phyloP scores from a whole-genome alignment of 352 stramenopile genomes.

The Phytophthora fragariae region DNA sequence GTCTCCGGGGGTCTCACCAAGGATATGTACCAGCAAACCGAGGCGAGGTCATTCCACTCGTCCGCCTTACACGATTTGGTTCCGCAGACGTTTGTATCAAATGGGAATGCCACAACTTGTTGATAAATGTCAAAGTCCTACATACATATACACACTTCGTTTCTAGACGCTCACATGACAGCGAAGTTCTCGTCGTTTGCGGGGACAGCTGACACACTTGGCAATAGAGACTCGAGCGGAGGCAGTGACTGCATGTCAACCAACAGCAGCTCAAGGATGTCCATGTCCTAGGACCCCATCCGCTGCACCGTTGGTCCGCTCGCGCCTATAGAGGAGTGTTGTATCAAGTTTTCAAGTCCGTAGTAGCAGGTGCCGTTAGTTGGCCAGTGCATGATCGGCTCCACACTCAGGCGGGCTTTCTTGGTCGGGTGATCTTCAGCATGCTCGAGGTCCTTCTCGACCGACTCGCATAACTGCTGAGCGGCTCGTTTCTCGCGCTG shows the following conservation, averaged over 20 bases:
- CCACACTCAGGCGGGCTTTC: background rate
- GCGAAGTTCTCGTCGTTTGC: background rate
- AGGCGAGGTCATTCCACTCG: too few species aligned
- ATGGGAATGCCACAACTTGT: too few species aligned
- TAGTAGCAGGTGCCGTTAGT: conserved; percentile 10
- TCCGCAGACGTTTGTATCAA: too few species aligned
- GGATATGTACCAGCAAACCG: too few species aligned
- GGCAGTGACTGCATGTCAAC: conserved; percentile 32
- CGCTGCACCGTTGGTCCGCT: conserved; percentile 6
- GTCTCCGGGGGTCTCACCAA: too few species aligned
- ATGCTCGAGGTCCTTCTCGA: background rate
- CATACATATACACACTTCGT: too few species aligned
- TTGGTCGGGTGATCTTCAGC: background rate
- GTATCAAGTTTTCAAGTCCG: background rate
- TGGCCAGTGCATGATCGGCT: background rate
- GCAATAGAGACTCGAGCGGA: conserved; percentile 23
- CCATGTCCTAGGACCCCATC: conserved; percentile 23
- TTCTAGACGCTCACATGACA: background rate
- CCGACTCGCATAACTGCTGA: background rate
- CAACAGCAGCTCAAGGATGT: conserved; percentile 30
- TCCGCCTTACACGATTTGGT: too few species aligned
- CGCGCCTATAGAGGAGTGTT: background rate
- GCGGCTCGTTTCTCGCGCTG: conserved; percentile 28
- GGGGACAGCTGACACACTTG: background rate
- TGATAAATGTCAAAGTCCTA: too few species aligned